Conservation (phyloP, 805 yeast genomes). For the Candida gorgasii region DNA sequence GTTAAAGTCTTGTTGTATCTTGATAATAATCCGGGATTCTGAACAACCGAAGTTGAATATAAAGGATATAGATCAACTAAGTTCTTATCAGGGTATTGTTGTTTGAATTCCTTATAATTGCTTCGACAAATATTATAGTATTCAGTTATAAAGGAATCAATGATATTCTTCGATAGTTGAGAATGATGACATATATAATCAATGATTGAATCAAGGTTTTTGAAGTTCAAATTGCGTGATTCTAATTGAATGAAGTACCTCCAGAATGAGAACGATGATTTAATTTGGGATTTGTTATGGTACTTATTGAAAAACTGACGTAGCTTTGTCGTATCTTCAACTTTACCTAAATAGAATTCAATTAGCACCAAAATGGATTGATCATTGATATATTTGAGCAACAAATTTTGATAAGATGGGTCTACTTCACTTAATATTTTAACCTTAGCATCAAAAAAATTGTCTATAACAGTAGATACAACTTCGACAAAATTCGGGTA, state of each 20-base stretch:
- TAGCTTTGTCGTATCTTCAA: slow-evolving; percentile 15
- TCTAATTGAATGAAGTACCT: slow-evolving; percentile 55
- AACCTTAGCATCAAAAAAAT: not conserved
- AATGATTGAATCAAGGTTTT: slow-evolving; percentile 47
- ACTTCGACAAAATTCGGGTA: not conserved
- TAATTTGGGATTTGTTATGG: slow-evolving; percentile 30
- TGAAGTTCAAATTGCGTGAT: slow-evolving; percentile 39
- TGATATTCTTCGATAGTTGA: slow-evolving; percentile 46
- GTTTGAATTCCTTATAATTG: slow-evolving; percentile 3
- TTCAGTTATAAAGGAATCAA: slow-evolving; percentile 37
- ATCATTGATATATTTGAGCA: slow-evolving; percentile 35
- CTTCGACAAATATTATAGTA: slow-evolving; percentile 18
- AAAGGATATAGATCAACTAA: slow-evolving; percentile 4
- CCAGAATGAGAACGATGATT: slow-evolving; percentile 56
- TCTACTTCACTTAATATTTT: slow-evolving; percentile 3
- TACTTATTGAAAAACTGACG: slow-evolving; percentile 29
- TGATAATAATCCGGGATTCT: slow-evolving; percentile 4
- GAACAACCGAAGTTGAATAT: slow-evolving; percentile 4
- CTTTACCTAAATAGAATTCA: slow-evolving; percentile 29
- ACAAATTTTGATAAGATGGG: not conserved
- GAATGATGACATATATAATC: slow-evolving; percentile 46
- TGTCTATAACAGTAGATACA: slow-evolving; percentile 1
- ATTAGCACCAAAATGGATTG: slow-evolving; percentile 40
- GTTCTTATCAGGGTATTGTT: not conserved
- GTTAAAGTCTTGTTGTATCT: not conserved